Percentiles rank a stretch among this genome's conserved stretches.
These are phyloP conservation scores for Steccherinum ochraceum DNA, from an alignment of 768 basidiomycete species.

Conservation along the genomic window DNA sequence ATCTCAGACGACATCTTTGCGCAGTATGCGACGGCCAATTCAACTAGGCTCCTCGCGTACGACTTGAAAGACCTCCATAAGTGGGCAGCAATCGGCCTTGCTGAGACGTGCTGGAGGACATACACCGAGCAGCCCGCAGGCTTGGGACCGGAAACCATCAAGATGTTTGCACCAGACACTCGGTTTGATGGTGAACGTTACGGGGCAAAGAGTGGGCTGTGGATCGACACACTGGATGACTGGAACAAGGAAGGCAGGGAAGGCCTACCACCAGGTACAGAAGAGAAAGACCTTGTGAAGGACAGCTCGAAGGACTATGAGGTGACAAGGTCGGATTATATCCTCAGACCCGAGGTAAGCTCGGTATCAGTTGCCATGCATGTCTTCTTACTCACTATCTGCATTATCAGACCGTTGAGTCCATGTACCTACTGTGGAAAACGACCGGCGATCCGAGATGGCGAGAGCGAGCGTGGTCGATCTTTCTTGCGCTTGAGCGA, in stretches of 20 bases:
- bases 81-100: slow-evolving; percentile 73
- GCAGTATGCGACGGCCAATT: slow-evolving; percentile 18
- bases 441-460: slow-evolving; percentile 62
- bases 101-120: slow-evolving; percentile 61
- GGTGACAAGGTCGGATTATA: slow-evolving; percentile 38
- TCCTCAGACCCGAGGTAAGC: slow-evolving; percentile 72
- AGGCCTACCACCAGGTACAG: slow-evolving; percentile 48
- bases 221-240: slow-evolving; percentile 42
- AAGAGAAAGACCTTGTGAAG: slow-evolving; percentile 33
- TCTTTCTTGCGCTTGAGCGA: slow-evolving; percentile 61
- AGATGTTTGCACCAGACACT: slow-evolving; percentile 21
- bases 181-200: too few relatives aligned
- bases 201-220: slow-evolving; percentile 21
- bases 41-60: slow-evolving; percentile 35
- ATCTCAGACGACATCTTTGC: slow-evolving; percentile 45
- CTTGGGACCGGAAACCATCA: slow-evolving; percentile 57
- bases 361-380: too few relatives aligned
- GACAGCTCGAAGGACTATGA: slow-evolving; percentile 42
- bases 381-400: too few relatives aligned
- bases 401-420: slow-evolving; percentile 59
- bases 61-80: slow-evolving; percentile 59
- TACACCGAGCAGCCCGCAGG: slow-evolving; percentile 70
- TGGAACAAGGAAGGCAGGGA: slow-evolving; percentile 43
- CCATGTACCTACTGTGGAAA: slow-evolving; percentile 65
- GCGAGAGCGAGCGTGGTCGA: slow-evolving; percentile 65